Conservation (phyloP, 2,329 filamentous ascomycete genomes). For the Phoma herbarum region DNA sequence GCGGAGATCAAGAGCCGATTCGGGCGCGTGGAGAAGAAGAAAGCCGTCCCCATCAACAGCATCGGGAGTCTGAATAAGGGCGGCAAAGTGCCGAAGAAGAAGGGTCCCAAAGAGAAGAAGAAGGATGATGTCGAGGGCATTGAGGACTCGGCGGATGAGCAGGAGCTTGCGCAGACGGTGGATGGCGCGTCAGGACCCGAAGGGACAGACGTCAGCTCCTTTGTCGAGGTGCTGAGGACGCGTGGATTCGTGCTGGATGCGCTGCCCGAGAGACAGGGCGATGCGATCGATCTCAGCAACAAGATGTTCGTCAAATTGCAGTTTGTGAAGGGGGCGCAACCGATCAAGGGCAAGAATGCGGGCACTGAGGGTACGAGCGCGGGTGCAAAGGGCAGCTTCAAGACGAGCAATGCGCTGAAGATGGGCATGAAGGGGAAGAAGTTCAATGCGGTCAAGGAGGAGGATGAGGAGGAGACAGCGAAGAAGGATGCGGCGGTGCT, state of each 20-base stretch:
- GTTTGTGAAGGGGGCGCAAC: conserved; percentile 84
- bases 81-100: conserved; percentile 23
- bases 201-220: conserved; percentile 86
- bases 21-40: conserved; percentile 64
- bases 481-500: conserved; percentile 75
- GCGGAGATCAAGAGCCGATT: conserved; percentile 97
- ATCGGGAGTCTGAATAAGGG: conserved; percentile 62
- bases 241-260: conserved; percentile 81
- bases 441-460: conserved; percentile 48
- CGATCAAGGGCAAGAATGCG: conserved; percentile 78
- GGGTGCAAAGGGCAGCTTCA: conserved; percentile 64
- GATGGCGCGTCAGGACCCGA: conserved; percentile 71
- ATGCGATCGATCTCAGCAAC: conserved; percentile 81
- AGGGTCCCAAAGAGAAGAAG: conserved; percentile 51
- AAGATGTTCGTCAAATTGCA: conserved; percentile 99
- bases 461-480: conserved; percentile 63
- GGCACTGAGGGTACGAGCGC: conserved; percentile 51
- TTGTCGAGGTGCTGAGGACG: conserved; percentile 81
- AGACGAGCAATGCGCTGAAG: conserved; percentile 67
- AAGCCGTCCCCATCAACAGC: conserved; percentile 65
- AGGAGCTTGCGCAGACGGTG: conserved; percentile 70
- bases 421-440: conserved; percentile 52
- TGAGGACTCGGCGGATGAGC: conserved; percentile 63
- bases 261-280: conserved; percentile 62
- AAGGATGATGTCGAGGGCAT: conserved; percentile 59